Base-by-base conservation (phyloP, 2,329 filamentous ascomycete species). In the Aspergillus neoniger region DNA sequence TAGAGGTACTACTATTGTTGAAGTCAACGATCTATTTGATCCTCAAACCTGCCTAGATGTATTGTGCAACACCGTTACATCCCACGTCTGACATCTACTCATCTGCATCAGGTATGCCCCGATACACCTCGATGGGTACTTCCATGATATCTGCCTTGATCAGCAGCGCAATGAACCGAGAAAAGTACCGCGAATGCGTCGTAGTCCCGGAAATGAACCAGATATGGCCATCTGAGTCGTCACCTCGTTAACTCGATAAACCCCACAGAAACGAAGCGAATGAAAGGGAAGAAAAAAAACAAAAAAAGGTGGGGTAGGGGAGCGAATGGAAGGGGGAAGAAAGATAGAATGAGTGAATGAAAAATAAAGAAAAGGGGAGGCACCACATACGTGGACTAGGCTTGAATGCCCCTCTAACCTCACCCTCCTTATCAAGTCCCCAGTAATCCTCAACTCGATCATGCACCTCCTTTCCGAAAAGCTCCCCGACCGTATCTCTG, bases 191-290 rank as follows among this genome's bases (percentile, higher is more conserved):
- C 4, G 72, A 72, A 48, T 78, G 69, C 1, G 74, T 73, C 9
- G 78, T 68, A 55, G 79, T 77, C 0, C 80, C 80, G 4, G 80
- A 80, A 58, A 75, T 74, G 60, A 79, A 82, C 74, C 77, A 82
- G 6, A 83, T 50, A 17, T 54, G 61, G 0, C 68, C 70, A 55
- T 73, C 71, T 72, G 21, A 4, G n/a, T 28, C 50, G n/a, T 5
- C 19, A 12, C 2, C 19, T 15, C 23, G 5, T 25, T 9, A 14
- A 47, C 2, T 15, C 3, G 2, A 21, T 6, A 23, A 47, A 25
- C 10, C 8, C 8, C 6, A 23, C 10, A 7, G 10, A 48, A 23
- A 15, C 43, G 14, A 48, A 48, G 9, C 4, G 2, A n/a, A n/a
- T 15, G 21, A 28, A 23, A 48, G 12, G 3, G 25, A 28, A 28